phyloP scores from a whole-genome alignment of 1,139 yeast species.

The Magnusiomyces tetraspermus region DNA sequence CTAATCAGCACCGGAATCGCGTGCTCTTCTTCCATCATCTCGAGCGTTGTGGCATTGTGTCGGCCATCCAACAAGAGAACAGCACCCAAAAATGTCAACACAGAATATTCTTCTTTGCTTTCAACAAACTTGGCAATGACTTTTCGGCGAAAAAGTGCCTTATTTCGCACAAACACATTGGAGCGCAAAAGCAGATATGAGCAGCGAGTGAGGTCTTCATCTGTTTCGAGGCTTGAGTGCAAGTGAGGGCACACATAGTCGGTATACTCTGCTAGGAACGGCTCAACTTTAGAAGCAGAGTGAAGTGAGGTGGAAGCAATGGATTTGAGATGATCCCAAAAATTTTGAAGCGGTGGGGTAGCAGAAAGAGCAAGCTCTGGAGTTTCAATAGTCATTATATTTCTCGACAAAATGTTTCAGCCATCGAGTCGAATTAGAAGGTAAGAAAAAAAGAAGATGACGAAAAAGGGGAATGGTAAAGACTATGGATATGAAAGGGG shows the following conservation, averaged over 20 bases:
- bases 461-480: too few relatives aligned
- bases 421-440: too few relatives aligned
- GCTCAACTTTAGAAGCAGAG: slow-evolving; percentile 22
- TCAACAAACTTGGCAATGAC: slow-evolving; percentile 21
- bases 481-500: too few relatives aligned
- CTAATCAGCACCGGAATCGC: slow-evolving; percentile 40
- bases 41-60: slow-evolving; percentile 36
- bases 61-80: slow-evolving; percentile 42
- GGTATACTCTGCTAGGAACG: slow-evolving; percentile 24
- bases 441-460: too few relatives aligned
- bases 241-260: slow-evolving; percentile 26
- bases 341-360: background rate
- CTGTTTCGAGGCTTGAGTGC: slow-evolving; percentile 26
- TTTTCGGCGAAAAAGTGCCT: slow-evolving; percentile 28
- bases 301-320: slow-evolving; percentile 24
- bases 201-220: slow-evolving; percentile 28
- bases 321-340: slow-evolving; percentile 20
- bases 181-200: slow-evolving; percentile 28
- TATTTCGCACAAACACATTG: slow-evolving; percentile 23
- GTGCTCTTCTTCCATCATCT: slow-evolving; percentile 38
- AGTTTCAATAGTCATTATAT: background rate
- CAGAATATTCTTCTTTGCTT: slow-evolving; percentile 16
- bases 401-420: too few relatives aligned
- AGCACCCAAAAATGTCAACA: slow-evolving; percentile 39
- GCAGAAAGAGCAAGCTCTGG: background rate